Evolutionary conservation across 495 filamentous ascomycete genomes (phyloP).

Genomic region (Pseudomonodictys pantanalensis): DNA sequence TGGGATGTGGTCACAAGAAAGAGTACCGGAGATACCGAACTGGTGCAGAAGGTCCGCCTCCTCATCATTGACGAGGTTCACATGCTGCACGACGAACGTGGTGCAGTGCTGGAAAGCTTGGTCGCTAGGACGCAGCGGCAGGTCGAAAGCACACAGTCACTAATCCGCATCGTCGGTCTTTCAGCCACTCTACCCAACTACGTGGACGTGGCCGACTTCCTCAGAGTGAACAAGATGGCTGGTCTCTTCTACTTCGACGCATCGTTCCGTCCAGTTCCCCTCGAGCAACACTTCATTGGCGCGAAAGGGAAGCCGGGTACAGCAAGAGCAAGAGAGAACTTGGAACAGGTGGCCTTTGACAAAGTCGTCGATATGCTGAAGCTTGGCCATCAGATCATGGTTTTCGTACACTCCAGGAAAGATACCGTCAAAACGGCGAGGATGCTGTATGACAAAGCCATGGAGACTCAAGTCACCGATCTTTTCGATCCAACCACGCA

Average conservation of each 20-base stretch:
- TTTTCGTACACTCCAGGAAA: slow-evolving; percentile 95
- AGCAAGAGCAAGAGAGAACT: slow-evolving; percentile 76
- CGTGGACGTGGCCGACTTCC: slow-evolving; percentile 90
- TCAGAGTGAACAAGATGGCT: slow-evolving; percentile 90
- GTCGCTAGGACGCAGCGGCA: slow-evolving; percentile 93
- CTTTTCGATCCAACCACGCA: slow-evolving; percentile 77
- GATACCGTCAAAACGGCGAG: slow-evolving; percentile 88
- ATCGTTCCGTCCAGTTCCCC: slow-evolving; percentile 91
- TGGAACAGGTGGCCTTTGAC: slow-evolving; percentile 81
- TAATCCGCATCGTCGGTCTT: slow-evolving; percentile 93
- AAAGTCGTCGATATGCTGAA: slow-evolving; percentile 94
- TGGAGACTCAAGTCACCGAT: slow-evolving; percentile 70
- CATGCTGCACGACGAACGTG: slow-evolving; percentile 98
- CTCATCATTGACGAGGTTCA: slow-evolving; percentile 99
- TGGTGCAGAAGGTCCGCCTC: slow-evolving; percentile 94
- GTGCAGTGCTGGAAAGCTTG: slow-evolving; percentile 90
- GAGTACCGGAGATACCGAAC: slow-evolving; percentile 92
- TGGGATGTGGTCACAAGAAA: slow-evolving; percentile 99
- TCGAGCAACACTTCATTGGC: slow-evolving; percentile 96
- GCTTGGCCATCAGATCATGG: slow-evolving; percentile 91
- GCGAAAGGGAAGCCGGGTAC: slow-evolving; percentile 86
- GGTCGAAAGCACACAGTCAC: slow-evolving; percentile 94
- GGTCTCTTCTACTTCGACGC: slow-evolving; percentile 96
- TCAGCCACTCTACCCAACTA: slow-evolving; percentile 97
- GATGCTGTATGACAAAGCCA: slow-evolving; percentile 79